Conservation (phyloP, 331 rosid genomes). For the Acacia pycnantha region DNA sequence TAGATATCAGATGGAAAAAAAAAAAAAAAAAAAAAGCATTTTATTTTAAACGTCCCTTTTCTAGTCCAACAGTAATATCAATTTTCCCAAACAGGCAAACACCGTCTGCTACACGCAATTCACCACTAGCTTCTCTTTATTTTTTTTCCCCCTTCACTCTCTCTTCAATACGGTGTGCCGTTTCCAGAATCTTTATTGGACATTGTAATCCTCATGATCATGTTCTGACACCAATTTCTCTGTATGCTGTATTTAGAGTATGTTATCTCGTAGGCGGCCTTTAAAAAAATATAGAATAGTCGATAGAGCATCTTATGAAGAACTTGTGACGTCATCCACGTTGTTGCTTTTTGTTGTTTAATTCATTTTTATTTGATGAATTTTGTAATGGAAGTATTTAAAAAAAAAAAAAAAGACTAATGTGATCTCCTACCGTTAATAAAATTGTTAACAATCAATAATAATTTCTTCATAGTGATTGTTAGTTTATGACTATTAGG, state of each 20-base stretch:
- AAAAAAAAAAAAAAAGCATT: not conserved
- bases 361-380: not conserved
- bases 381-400: no score
- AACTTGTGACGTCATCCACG: not conserved
- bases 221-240: not conserved
- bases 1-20: no score
- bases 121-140: not conserved
- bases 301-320: not conserved
- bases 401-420: no score
- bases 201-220: not conserved
- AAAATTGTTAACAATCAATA: no score
- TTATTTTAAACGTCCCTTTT: not conserved
- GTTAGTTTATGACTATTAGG: no score
- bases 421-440: no score
- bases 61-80: slow-evolving; percentile 20
- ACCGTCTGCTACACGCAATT: slow-evolving; percentile 49
- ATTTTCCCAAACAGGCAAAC: not conserved
- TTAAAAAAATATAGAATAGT: not conserved
- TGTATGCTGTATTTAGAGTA: not conserved
- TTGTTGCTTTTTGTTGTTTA: not conserved
- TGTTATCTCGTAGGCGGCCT: not conserved
- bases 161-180: slow-evolving; percentile 35
- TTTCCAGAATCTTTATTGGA: slow-evolving; percentile 29
- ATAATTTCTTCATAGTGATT: no score
- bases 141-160: no score